phyloP scores from a whole-genome alignment of 1,139 yeast genomes.

The Geotrichum candidum region DNA sequence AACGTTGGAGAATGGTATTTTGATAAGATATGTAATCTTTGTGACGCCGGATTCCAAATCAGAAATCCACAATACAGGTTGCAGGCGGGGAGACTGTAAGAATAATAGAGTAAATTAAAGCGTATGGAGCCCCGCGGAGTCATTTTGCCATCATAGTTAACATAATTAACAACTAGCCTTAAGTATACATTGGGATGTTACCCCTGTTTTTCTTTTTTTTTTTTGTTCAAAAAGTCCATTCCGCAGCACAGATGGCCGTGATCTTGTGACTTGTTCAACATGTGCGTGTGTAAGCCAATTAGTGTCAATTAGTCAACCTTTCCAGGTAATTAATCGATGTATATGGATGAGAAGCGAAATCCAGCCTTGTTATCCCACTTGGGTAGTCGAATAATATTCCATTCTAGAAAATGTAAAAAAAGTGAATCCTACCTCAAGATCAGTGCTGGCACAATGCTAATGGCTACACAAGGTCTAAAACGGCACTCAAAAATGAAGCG shows the following conservation, averaged over 20 bases:
- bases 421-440: background rate
- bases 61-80: too few relatives aligned
- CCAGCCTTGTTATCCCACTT: background rate
- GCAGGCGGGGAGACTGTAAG: too few relatives aligned
- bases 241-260: background rate
- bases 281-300: background rate
- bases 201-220: background rate
- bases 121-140: too few relatives aligned
- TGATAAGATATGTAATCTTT: background rate
- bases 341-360: background rate
- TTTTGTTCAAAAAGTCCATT: background rate
- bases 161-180: too few relatives aligned
- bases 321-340: background rate
- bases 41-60: background rate
- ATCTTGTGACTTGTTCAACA: background rate
- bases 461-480: background rate
- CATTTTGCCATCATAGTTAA: too few relatives aligned
- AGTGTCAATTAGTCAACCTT: background rate
- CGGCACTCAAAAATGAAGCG: background rate
- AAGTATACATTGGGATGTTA: background rate
- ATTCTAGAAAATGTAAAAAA: background rate
- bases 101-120: too few relatives aligned
- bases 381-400: background rate
- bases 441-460: background rate
- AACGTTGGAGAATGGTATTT: background rate